A percentile compares a stretch with the other conserved stretches of the same genome.
Evolutionary conservation across 78 protist species (phyloP).

Genomic region (Pigoraptor vietnamica): DNA sequence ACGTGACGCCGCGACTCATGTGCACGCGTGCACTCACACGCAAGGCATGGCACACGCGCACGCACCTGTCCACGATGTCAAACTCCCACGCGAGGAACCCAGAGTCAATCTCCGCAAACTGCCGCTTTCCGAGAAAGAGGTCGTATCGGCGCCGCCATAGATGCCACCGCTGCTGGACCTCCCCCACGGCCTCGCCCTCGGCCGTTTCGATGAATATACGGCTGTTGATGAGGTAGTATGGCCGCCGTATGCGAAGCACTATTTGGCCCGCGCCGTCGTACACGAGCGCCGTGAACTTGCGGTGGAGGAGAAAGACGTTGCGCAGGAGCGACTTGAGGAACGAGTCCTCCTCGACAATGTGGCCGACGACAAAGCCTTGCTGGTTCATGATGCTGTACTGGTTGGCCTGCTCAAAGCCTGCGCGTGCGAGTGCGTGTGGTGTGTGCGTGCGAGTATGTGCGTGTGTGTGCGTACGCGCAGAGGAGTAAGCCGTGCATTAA

Average conservation of each 20-base stretch:
- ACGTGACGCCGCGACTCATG: background rate
- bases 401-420: background rate
- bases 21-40: background rate
- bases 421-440: no score
- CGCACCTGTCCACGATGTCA: background rate
- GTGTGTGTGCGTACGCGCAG: no score
- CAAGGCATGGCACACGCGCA: background rate
- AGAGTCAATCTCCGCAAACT: background rate
- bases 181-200: background rate
- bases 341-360: background rate
- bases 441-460: background rate
- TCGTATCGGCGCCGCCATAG: conserved; percentile 1
- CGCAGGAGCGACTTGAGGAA: background rate
- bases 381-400: background rate
- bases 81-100: background rate
- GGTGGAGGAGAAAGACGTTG: background rate
- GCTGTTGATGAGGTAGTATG: background rate
- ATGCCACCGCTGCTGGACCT: conserved; percentile 1
- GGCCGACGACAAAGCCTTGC: background rate
- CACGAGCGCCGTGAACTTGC: background rate
- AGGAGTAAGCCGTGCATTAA: no score
- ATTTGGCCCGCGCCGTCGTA: background rate
- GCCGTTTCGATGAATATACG: background rate
- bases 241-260: background rate
- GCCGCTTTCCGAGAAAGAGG: background rate